Evolutionary conservation across 1,284 basidiomycete genomes (phyloP).

Genomic region (Naganishia cerealis): DNA sequence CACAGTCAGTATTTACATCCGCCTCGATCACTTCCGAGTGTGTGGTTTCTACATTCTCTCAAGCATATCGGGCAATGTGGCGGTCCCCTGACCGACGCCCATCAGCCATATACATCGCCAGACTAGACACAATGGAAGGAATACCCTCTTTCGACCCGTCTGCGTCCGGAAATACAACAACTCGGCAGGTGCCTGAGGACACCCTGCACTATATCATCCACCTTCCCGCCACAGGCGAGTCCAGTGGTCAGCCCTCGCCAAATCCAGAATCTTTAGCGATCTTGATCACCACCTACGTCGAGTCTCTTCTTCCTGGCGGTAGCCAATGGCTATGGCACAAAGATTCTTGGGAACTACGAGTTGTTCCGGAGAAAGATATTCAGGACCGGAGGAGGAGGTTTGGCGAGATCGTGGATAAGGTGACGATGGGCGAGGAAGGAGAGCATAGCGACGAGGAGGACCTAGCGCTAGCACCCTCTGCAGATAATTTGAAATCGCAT

Average conservation of each 20-base stretch:
- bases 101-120: background rate
- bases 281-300: constrained; percentile 64
- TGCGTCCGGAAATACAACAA: background rate
- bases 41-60: background rate
- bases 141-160: constrained; percentile 1
- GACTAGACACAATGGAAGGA: background rate
- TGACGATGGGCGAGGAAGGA: background rate
- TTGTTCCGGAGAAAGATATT: constrained; percentile 54
- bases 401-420: constrained; percentile 50
- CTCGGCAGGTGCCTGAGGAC: constrained; percentile 68
- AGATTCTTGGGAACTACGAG: constrained; percentile 78
- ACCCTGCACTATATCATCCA: constrained; percentile 74
- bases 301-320: constrained; percentile 59
- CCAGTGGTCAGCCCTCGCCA: constrained; percentile 55
- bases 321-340: constrained; percentile 78
- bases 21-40: background rate
- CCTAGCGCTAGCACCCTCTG: background rate
- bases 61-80: background rate
- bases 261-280: constrained; percentile 69
- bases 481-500: background rate
- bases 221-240: constrained; percentile 55
- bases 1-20: constrained; percentile 6
- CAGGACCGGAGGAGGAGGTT: constrained; percentile 17
- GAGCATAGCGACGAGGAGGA: background rate
- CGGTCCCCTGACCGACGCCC: background rate